Percentiles rank a stretch among this genome's conserved stretches.
phyloP scores from a whole-genome alignment of 331 rosid species.

The Cydonia oblonga region DNA sequence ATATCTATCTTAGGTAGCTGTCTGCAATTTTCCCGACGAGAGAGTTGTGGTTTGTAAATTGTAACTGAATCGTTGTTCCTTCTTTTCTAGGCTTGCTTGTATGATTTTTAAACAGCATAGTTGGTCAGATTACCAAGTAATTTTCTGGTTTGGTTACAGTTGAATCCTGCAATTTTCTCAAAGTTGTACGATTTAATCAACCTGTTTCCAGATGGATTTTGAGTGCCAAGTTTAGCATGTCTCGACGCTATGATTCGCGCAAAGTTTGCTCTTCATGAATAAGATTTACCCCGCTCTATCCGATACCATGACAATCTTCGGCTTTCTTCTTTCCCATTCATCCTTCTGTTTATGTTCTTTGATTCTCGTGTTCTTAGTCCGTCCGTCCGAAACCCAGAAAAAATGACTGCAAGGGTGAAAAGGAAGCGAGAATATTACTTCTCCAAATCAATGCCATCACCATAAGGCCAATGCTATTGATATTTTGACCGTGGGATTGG shows the following conservation, averaged over 20 bases:
- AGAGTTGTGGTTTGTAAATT: constrained; percentile 26
- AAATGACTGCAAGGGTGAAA: neutral
- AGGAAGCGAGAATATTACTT: neutral
- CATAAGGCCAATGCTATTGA: neutral
- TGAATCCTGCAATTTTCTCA: neutral
- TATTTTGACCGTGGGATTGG: neutral
- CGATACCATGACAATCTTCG: neutral
- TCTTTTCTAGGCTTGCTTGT: neutral
- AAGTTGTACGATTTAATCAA: neutral
- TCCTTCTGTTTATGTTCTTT: neutral
- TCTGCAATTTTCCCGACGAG: neutral
- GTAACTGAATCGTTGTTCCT: neutral
- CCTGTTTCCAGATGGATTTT: neutral
- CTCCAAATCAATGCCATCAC: neutral
- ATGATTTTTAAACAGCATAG: neutral
- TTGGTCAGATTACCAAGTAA: neutral
- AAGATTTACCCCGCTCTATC: neutral
- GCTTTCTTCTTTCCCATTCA: neutral
- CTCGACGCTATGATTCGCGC: neutral
- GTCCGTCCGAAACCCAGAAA: neutral
- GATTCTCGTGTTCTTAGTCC: neutral
- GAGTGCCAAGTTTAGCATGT: neutral
- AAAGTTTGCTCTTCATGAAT: neutral
- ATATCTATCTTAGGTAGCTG: constrained; percentile 8
- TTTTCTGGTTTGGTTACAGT: neutral